Base-by-base conservation (phyloP, 129 eudicot species). In the Flaveria sonorensis region DNA sequence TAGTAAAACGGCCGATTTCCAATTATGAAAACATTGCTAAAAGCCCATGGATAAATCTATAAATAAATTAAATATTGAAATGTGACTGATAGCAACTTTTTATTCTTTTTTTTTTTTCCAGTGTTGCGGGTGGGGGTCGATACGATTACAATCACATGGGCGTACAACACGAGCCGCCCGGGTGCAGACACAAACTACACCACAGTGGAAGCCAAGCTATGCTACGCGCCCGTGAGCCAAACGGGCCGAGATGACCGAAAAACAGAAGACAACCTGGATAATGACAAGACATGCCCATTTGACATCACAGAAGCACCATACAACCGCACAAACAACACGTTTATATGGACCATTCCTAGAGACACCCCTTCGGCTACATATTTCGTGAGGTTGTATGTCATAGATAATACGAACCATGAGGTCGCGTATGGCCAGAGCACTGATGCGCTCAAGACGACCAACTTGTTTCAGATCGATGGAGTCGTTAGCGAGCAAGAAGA, bases 181-280 rank as follows among this genome's bases (percentile, higher is more conserved):
- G 46, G 47, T 12, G 15, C 84, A 1, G 87, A 82, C 50, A 24
- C 88, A 4, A 40, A 75, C 75, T 86, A 89, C 87, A 79, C 83
- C 16, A 84, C 86, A 4, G 78, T 89, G 20, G 75, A 84, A 45
- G 73, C 83, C 30, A 80, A 79, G 75, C 83, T 89, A 53, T 89
- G 94, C 79, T 89, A 86, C 2, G 90, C 87, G 3, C 86, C 88
- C 2, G 76, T 76, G 28, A 89, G 94, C 82, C 94, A 89, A 74
- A 39, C 53, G 15, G 94, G 88, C 56, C 53, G 87, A 59, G 87
- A 83, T 3, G 88, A 89, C 82, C 77, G 91, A 45, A 86, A 86
- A 73, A 89, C 90, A 1, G 87, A 51, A 7, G 89, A 85, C 71
- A 64, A 77, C 13, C 77, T 89, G 4, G 69, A 43, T 51, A 70